A percentile compares a stretch with the other conserved stretches of the same genome.
These are phyloP conservation scores for Argentina anserina DNA, from an alignment of 306 rosid genomes.

Conservation along the genomic window DNA sequence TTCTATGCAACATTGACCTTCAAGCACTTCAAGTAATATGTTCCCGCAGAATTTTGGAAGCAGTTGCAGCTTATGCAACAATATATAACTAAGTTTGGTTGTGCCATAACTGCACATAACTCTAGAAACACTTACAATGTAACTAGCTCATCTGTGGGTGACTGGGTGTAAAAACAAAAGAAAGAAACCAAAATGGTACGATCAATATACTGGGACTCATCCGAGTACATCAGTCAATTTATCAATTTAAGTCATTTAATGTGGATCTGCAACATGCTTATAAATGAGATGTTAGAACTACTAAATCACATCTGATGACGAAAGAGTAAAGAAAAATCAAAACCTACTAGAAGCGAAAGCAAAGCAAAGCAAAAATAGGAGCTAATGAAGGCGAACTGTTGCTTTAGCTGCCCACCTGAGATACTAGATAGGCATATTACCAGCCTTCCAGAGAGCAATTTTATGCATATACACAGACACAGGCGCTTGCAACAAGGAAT, in stretches of 20 bases:
- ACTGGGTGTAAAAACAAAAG: background rate
- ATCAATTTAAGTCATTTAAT: background rate
- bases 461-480: background rate
- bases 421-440: constrained; percentile 81
- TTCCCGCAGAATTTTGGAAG: background rate
- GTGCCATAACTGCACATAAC: background rate
- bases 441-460: constrained; percentile 84
- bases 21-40: background rate
- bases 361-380: background rate
- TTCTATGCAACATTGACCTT: background rate
- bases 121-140: background rate
- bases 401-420: constrained; percentile 45
- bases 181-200: background rate
- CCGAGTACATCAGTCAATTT: background rate
- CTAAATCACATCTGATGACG: background rate
- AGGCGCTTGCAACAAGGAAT: too few relatives aligned
- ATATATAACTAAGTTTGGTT: background rate
- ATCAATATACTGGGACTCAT: background rate
- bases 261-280: background rate
- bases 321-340: constrained; percentile 6
- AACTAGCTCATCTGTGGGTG: background rate
- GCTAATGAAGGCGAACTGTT: background rate
- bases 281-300: background rate
- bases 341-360: background rate
- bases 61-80: background rate